A percentile compares a stretch with the other conserved stretches of the same genome.
These are phyloP conservation scores for Phytopythium vexans DNA, from an alignment of 352 stramenopile species.

Conservation along the genomic window DNA sequence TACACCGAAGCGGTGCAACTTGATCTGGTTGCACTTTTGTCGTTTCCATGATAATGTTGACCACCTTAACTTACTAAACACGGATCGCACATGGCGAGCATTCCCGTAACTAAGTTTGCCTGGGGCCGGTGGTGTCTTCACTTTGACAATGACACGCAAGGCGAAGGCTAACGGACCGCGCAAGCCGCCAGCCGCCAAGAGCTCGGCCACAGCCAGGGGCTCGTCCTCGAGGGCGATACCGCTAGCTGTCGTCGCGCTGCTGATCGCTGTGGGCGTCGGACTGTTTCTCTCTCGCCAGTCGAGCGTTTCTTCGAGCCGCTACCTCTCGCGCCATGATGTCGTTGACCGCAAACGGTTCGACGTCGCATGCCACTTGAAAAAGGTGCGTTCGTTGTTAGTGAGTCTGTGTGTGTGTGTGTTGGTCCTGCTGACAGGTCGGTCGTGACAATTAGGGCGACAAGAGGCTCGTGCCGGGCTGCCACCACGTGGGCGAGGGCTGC, in stretches of 20 bases:
- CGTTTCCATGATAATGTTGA: background rate
- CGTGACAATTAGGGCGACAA: conserved; percentile 18
- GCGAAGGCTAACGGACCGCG: conserved; percentile 6
- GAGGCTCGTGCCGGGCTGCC: conserved; percentile 60
- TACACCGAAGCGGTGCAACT: background rate
- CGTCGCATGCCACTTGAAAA: conserved; percentile 39
- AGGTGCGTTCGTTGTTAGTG: conserved; percentile 20
- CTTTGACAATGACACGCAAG: conserved; percentile 13
- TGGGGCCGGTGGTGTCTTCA: background rate
- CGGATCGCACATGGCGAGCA: too few relatives aligned
- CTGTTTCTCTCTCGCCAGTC: background rate
- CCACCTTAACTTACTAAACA: conserved; percentile 2
- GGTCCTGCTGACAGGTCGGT: background rate
- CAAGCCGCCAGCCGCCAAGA: conserved; percentile 1
- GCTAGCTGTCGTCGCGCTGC: background rate
- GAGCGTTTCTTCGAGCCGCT: conserved; percentile 8
- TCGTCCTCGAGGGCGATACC: conserved; percentile 1
- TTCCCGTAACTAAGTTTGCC: too few relatives aligned
- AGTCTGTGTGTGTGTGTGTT: background rate
- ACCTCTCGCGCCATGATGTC: conserved; percentile 34
- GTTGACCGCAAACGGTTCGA: conserved; percentile 49
- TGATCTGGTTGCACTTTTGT: background rate
- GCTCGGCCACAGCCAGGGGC: too few relatives aligned
- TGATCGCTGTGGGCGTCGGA: background rate
- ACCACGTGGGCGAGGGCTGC: conserved; percentile 58